Conservation (phyloP, 78 protist genomes). For the Anaeramoeba ignava region DNA sequence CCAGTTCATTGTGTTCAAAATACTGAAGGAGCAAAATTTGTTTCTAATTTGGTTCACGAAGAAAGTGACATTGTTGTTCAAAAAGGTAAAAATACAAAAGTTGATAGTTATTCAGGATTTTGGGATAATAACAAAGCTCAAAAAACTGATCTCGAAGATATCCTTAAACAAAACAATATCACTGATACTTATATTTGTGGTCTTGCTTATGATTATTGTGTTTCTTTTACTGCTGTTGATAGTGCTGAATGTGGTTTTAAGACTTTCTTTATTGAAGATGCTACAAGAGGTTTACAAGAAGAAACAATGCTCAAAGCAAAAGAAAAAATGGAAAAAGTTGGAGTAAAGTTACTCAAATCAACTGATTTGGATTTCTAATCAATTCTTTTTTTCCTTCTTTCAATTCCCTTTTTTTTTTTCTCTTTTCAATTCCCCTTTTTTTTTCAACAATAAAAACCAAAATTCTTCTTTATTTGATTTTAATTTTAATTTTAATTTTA, state of each 20-base stretch:
- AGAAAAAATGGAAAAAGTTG: no score
- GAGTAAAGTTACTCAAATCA: no score
- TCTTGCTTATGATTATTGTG: constrained; percentile 49
- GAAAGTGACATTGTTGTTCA: constrained; percentile 9
- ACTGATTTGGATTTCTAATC: no score
- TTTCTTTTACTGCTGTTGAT: constrained; percentile 30
- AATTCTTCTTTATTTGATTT: no score
- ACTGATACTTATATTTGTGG: constrained; percentile 33
- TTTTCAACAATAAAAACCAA: no score
- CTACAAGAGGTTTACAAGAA: constrained; percentile 28
- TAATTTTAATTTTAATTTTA: no score
- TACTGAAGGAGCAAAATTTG: constrained; percentile 33
- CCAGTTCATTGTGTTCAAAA: constrained; percentile 59
- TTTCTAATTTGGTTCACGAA: constrained; percentile 7
- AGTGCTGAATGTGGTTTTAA: constrained; percentile 23
- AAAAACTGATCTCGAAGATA: constrained; percentile 26
- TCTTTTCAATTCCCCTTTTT: no score
- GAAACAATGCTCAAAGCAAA: no score
- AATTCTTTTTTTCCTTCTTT: no score
- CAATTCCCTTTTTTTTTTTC: no score
- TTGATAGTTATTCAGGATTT: constrained; percentile 55
- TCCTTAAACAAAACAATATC: constrained; percentile 21
- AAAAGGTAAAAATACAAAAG: constrained; percentile 30
- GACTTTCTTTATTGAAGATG: constrained; percentile 30
- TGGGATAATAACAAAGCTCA: constrained; percentile 20